Conservation (phyloP, 2,329 filamentous ascomycete genomes). For the Boeremia exigua region DNA sequence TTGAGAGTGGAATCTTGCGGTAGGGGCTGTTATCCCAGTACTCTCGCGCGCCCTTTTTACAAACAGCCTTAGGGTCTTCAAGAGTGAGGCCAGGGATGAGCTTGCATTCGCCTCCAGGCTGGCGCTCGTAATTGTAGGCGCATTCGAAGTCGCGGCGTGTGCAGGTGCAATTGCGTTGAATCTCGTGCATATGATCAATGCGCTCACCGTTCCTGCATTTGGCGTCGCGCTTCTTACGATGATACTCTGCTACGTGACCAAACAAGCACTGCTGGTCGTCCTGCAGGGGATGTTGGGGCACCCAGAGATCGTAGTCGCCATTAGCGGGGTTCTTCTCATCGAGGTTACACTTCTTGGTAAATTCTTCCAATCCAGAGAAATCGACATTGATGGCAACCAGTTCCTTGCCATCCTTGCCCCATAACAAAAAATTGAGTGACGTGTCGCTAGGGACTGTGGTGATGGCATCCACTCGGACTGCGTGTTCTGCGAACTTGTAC, state of each 20-base stretch:
- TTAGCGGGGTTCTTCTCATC: conserved; percentile 66
- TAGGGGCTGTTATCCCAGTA: conserved; percentile 89
- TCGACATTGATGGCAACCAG: conserved; percentile 83
- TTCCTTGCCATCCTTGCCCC: conserved; percentile 68
- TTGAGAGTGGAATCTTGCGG: conserved; percentile 86
- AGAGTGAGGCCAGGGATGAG: conserved; percentile 77
- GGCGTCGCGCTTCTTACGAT: conserved; percentile 82
- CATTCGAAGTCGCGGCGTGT: conserved; percentile 89
- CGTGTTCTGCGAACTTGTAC: conserved; percentile 72
- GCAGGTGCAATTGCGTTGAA: conserved; percentile 79
- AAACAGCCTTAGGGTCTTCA: conserved; percentile 64
- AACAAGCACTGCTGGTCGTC: conserved; percentile 85
- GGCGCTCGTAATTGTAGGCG: conserved; percentile 91
- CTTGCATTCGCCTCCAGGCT: conserved; percentile 75
- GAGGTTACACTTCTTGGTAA: conserved; percentile 73
- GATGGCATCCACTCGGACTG: conserved; percentile 78
- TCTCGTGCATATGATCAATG: conserved; percentile 69
- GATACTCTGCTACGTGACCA: conserved; percentile 85
- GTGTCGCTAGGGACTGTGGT: conserved; percentile 88
- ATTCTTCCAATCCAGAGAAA: conserved; percentile 73
- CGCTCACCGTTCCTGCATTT: conserved; percentile 82
- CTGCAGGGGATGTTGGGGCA: conserved; percentile 80
- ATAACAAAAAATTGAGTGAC: conserved; percentile 89
- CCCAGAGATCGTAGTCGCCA: conserved; percentile 85
- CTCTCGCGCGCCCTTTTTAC: conserved; percentile 72